Percentiles rank a stretch among this genome's conserved stretches.
Evolutionary conservation across 2,329 filamentous ascomycete genomes (phyloP).

Genomic region (Emergomyces orientalis): DNA sequence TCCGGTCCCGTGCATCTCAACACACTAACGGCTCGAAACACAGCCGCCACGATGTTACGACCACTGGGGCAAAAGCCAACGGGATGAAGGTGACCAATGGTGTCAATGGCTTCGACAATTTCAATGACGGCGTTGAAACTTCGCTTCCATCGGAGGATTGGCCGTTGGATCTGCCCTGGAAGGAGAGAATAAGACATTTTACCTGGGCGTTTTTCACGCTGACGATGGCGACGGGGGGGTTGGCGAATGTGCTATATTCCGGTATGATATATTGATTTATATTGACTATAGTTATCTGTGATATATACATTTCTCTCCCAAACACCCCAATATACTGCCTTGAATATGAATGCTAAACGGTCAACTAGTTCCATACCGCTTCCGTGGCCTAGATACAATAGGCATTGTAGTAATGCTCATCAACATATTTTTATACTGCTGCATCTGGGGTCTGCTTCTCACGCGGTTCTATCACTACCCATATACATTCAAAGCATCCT

Average conservation of each 20-base stretch:
- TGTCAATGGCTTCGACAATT: not conserved
- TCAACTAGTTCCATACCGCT: slow-evolving; percentile 42
- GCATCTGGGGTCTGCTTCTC: slow-evolving; percentile 55
- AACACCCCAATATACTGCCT: no score
- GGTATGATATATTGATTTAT: slow-evolving; percentile 38
- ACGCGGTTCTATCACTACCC: slow-evolving; percentile 61
- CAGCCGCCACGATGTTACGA: not conserved
- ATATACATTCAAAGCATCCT: slow-evolving; percentile 60
- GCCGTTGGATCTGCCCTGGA: slow-evolving; percentile 36
- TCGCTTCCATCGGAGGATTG: slow-evolving; percentile 14
- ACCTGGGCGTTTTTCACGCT: slow-evolving; percentile 75
- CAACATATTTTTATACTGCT: slow-evolving; percentile 54
- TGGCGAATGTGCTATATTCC: slow-evolving; percentile 50
- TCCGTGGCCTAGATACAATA: slow-evolving; percentile 49
- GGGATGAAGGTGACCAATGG: not conserved
- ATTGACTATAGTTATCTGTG: not conserved
- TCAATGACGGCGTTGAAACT: slow-evolving; percentile 13
- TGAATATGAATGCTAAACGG: slow-evolving; percentile 13
- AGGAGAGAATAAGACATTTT: slow-evolving; percentile 50
- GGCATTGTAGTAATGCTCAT: slow-evolving; percentile 54
- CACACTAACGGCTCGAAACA: not conserved
- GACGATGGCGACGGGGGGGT: slow-evolving; percentile 53
- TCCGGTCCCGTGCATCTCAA: slow-evolving; percentile 2
- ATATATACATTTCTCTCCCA: not conserved
- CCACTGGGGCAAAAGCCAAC: not conserved